phyloP scores from a whole-genome alignment of 164 flowering plant genomes.

The Amborella trichopoda region DNA sequence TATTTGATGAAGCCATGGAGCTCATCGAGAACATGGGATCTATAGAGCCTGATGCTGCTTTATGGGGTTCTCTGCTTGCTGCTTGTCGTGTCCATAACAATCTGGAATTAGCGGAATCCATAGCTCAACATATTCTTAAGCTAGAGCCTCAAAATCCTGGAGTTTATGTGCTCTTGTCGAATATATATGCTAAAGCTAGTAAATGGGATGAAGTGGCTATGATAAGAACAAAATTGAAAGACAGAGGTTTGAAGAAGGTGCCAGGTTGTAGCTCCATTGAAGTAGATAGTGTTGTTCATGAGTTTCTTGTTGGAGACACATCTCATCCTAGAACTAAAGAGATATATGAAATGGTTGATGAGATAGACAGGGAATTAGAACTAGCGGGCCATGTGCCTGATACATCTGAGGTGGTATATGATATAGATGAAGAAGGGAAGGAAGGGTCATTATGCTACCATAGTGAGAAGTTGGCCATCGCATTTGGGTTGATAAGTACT shows the following conservation, averaged over 20 bases:
- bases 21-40: conserved; percentile 33
- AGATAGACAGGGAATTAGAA: conserved; percentile 31
- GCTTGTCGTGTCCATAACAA: conserved; percentile 38
- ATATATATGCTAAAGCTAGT: conserved; percentile 45
- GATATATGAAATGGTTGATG: conserved; percentile 48
- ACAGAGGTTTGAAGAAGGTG: conserved; percentile 41
- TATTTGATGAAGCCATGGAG: conserved; percentile 44
- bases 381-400: conserved; percentile 39
- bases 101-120: conserved; percentile 32
- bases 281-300: conserved; percentile 48
- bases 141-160: conserved; percentile 50
- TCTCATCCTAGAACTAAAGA: conserved; percentile 32
- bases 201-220: conserved; percentile 58
- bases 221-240: conserved; percentile 32
- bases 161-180: conserved; percentile 43
- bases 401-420: conserved; percentile 49
- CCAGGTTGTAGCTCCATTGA: conserved; percentile 66
- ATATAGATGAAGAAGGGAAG: conserved; percentile 55
- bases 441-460: conserved; percentile 40
- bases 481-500: conserved; percentile 62
- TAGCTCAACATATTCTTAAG: conserved; percentile 31
- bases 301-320: conserved; percentile 54
- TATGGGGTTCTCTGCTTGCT: conserved; percentile 59
- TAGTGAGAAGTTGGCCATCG: conserved; percentile 58
- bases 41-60: conserved; percentile 46